Evolutionary conservation across 176 grass and related monocot species (phyloP), one percentile per base, ranked within the genome.

Genomic region (Elaeis guineensis): DNA sequence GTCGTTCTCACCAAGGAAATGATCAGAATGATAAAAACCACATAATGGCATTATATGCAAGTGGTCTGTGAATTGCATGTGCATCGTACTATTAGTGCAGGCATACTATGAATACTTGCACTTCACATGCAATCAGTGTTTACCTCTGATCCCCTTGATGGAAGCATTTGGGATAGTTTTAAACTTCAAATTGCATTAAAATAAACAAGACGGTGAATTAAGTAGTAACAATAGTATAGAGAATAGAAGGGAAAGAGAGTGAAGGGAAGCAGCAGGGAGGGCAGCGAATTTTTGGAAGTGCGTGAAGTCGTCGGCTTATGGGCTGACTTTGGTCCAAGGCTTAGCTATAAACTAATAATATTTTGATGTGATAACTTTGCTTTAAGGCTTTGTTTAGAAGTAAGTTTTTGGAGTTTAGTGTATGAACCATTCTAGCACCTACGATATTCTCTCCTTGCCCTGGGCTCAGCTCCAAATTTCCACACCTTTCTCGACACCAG

Each of bases 241-340:
- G 16, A 24, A 17, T 72, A 2, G 19, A 17, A 16, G 9, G 1
- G 6, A 1, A 29, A 19, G 3, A 4, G 19, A 20, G 2, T 17
- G 25, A 16, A 59, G 55, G 28, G 52, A 62, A 55, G 5, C 49
- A 61, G 67, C 22, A 20, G 28, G 17, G 16, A 25, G 35, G 64
- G 79, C 66, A 80, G 86, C 85, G 91, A 96, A 96, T 96, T 75
- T 96, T 96, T 96, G 58, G 83, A 85, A 75, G 59, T 80, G 66
- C 85, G 91, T 73, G 80, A 79, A 78, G 63, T 70, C 78, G 78
- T 95, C 79, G 60, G 66, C 83, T 79, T 77, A 83, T 69, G 77
- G 82, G 90, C 90, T 95, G 86, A 96, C 91, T 90, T 96, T 90
- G 79, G 75, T 75, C 63, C 72, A 79, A 74, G 66, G 64, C 44